phyloP scores from a whole-genome alignment of 2,329 filamentous ascomycete species.

The Talaromyces sp. region DNA sequence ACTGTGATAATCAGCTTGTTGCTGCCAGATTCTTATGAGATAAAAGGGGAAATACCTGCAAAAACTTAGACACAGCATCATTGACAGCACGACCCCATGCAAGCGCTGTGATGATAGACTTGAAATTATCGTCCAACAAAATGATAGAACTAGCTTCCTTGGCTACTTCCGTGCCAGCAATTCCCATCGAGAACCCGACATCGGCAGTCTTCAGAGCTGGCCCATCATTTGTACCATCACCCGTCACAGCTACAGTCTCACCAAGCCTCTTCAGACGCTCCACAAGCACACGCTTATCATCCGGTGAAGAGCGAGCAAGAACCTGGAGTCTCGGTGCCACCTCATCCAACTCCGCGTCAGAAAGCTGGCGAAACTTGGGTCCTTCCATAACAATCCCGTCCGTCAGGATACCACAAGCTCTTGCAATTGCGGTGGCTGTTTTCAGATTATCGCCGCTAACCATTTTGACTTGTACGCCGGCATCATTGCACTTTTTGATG shows the following conservation, averaged over 20 bases:
- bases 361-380: conserved; percentile 63
- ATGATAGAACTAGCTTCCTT: conserved; percentile 62
- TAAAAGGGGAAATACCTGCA: conserved; percentile 43
- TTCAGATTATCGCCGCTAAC: conserved; percentile 69
- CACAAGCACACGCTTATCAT: conserved; percentile 66
- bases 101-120: conserved; percentile 63
- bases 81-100: conserved; percentile 70
- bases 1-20: conserved; percentile 62
- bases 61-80: conserved; percentile 66
- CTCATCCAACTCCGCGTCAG: conserved; percentile 58
- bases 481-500: conserved; percentile 64
- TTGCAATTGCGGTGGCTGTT: conserved; percentile 71
- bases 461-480: conserved; percentile 71
- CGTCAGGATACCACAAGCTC: conserved; percentile 66
- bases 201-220: conserved; percentile 65
- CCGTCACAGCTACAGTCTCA: conserved; percentile 63
- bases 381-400: conserved; percentile 68
- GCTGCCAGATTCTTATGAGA: conserved; percentile 45
- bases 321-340: conserved; percentile 62
- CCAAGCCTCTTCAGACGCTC: conserved; percentile 61
- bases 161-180: conserved; percentile 60
- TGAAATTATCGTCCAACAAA: conserved; percentile 40
- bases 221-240: conserved; percentile 67
- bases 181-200: conserved; percentile 62
- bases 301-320: conserved; percentile 64